Evolutionary conservation across 495 filamentous ascomycete species (phyloP).

Genomic region (Penicillium parvum): DNA sequence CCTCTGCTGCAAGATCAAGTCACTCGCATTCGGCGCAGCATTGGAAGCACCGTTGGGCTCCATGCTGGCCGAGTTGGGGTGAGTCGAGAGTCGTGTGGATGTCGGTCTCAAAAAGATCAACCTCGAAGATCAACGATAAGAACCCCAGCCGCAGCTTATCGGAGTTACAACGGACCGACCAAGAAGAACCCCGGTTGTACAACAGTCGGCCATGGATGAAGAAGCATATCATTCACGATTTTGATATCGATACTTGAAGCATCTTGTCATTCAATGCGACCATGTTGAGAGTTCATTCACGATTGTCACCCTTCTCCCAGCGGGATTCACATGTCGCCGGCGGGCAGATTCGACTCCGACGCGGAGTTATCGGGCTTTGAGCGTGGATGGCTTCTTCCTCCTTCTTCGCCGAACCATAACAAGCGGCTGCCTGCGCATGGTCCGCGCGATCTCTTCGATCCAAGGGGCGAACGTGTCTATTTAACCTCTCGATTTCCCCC

Average conservation of each 20-base stretch:
- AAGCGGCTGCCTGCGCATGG: conserved; percentile 2
- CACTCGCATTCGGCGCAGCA: conserved; percentile 33
- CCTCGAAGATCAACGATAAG: conserved; percentile 14
- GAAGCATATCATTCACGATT: no score
- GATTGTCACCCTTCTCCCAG: no score
- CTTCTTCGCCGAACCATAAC: conserved; percentile 5
- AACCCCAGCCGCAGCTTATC: conserved; percentile 15
- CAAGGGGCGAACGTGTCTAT: conserved; percentile 1
- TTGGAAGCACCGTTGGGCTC: conserved; percentile 36
- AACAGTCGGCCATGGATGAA: neutral
- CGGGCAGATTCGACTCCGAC: conserved; percentile 3
- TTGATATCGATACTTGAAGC: no score
- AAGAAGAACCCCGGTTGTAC: conserved; percentile 5
- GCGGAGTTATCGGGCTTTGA: conserved; percentile 22
- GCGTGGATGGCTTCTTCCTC: neutral
- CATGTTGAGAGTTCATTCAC: neutral
- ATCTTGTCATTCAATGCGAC: no score
- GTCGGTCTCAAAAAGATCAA: conserved; percentile 6
- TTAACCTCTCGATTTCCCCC: conserved; percentile 5
- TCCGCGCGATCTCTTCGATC: neutral
- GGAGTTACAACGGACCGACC: conserved; percentile 35
- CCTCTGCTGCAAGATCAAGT: conserved; percentile 38
- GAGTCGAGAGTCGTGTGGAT: conserved; percentile 9
- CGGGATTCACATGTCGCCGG: conserved; percentile 8
- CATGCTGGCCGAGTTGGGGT: conserved; percentile 27